Evolutionary conservation across 768 basidiomycete genomes (phyloP).

Genomic region (Russula abietina): DNA sequence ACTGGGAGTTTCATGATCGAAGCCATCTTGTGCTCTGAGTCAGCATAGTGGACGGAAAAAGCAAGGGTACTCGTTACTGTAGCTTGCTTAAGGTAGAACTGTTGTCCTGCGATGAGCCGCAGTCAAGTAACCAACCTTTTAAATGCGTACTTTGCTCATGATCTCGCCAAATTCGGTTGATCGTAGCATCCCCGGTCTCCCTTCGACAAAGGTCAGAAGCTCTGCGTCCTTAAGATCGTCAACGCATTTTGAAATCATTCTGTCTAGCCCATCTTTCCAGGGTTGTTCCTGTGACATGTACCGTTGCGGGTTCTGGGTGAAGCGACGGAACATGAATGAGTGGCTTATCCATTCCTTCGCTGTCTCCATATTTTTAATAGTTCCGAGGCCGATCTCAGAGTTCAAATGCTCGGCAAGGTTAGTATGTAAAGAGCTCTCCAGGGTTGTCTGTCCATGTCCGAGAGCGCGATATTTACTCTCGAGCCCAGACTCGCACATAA

Average conservation of each 20-base stretch:
- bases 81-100: slow-evolving; percentile 7
- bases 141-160: slow-evolving; percentile 68
- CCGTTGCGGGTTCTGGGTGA: slow-evolving; percentile 74
- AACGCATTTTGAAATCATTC: slow-evolving; percentile 66
- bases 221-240: slow-evolving; percentile 52
- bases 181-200: slow-evolving; percentile 38
- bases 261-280: slow-evolving; percentile 68
- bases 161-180: slow-evolving; percentile 78
- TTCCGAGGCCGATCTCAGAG: slow-evolving; percentile 84
- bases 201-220: slow-evolving; percentile 45
- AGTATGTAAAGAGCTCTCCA: slow-evolving; percentile 81
- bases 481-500: slow-evolving; percentile 70
- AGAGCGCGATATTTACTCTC: slow-evolving; percentile 68
- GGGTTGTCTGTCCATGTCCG: slow-evolving; percentile 60
- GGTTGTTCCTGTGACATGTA: slow-evolving; percentile 59
- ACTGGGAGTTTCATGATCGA: slow-evolving; percentile 54
- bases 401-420: slow-evolving; percentile 90
- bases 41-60: slow-evolving; percentile 10
- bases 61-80: slow-evolving; percentile 7
- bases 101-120: slow-evolving; percentile 41
- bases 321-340: slow-evolving; percentile 83
- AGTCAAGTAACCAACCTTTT: background rate
- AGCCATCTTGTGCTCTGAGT: slow-evolving; percentile 47
- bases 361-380: slow-evolving; percentile 60
- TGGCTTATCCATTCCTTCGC: slow-evolving; percentile 80